Percentiles rank a stretch among this genome's conserved stretches.
Conservation (phyloP, 345 rosid species). For the Eucalyptus curtisii region DNA sequence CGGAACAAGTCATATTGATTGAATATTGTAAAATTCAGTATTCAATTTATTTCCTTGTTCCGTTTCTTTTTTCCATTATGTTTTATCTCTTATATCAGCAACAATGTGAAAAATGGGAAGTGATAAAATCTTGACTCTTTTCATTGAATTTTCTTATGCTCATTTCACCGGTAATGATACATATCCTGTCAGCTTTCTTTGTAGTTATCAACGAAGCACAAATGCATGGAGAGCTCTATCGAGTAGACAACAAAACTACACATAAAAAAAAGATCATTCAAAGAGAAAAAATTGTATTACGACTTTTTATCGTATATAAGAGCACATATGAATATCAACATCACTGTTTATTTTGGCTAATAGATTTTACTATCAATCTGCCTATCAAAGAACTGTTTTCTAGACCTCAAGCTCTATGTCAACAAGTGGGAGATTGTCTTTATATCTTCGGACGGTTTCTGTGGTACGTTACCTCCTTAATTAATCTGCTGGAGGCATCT, state of each 20-base stretch:
- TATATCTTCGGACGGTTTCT: neutral
- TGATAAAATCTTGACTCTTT: neutral
- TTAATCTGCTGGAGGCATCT: neutral
- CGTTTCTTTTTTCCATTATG: too few species aligned
- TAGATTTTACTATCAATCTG: neutral
- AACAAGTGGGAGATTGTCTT: neutral
- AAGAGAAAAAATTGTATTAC: neutral
- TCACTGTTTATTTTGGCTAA: neutral
- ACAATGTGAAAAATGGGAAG: rapidly evolving
- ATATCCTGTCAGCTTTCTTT: neutral
- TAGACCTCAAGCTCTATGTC: neutral
- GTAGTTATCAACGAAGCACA: neutral
- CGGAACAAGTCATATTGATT: rapidly evolving
- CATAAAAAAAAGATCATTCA: neutral
- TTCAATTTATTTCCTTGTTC: neutral
- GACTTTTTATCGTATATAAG: neutral
- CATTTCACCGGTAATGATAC: neutral
- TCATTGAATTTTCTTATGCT: neutral
- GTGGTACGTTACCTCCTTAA: neutral
- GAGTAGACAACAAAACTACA: neutral
- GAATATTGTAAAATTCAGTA: neutral
- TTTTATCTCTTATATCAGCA: too few species aligned
- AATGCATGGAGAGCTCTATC: neutral
- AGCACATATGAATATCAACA: too few species aligned
- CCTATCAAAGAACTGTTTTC: neutral